A percentile compares a stretch with the other conserved stretches of the same genome.
Evolutionary conservation across 805 yeast species (phyloP).

Genomic region (Saccharomycopsis capsularis): DNA sequence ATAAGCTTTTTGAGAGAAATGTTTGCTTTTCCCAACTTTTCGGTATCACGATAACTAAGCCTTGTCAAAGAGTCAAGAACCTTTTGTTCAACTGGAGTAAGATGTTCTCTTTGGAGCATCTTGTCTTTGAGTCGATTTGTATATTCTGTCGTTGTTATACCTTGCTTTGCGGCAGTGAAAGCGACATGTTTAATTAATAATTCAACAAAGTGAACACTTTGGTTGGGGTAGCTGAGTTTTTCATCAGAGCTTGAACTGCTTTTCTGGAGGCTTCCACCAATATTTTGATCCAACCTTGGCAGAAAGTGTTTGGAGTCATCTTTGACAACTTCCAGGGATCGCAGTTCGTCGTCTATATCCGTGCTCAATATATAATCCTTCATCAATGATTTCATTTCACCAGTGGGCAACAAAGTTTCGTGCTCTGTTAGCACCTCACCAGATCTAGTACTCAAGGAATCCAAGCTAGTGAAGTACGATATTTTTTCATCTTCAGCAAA

Average conservation of each 20-base stretch:
- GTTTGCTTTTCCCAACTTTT: not conserved
- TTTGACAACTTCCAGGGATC: no score
- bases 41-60: not conserved
- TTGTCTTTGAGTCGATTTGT: not conserved
- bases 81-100: not conserved
- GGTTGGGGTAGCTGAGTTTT: constrained; percentile 2
- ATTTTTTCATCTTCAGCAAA: constrained; percentile 68
- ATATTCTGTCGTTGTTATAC: not conserved
- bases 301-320: no score
- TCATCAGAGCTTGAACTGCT: not conserved
- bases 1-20: not conserved
- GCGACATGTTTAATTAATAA: constrained; percentile 4
- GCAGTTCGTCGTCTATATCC: constrained; percentile 38
- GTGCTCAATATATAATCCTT: constrained; percentile 36
- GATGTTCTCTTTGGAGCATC: not conserved
- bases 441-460: constrained; percentile 31
- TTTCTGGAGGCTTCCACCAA: not conserved
- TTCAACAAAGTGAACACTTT: not conserved
- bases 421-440: constrained; percentile 25
- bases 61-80: not conserved
- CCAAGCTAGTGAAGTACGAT: constrained; percentile 42
- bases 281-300: not conserved
- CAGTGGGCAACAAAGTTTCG: constrained; percentile 30
- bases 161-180: constrained; percentile 2
- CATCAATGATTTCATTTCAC: constrained; percentile 38